Percentiles rank a stretch among this genome's conserved stretches.
Conservation (phyloP, 179 eudicot species). For the Pouteria campechiana region DNA sequence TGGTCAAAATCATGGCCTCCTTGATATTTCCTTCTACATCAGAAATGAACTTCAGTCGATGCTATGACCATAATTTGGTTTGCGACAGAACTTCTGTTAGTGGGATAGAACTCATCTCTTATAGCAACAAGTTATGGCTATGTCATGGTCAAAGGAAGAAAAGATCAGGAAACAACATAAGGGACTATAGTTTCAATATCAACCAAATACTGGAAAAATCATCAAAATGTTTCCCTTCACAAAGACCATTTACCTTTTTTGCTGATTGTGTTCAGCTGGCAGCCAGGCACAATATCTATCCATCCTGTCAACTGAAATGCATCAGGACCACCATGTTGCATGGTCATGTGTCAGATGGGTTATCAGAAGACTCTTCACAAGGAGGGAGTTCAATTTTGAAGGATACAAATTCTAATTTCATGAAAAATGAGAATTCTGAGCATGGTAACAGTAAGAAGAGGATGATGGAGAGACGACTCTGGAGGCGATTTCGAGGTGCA, state of each 20-base stretch:
- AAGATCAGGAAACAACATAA: slow-evolving; percentile 4
- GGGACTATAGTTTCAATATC: neutral
- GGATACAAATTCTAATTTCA: slow-evolving; percentile 10
- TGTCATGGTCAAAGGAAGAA: too few relatives aligned
- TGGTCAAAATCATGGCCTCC: slow-evolving; percentile 8
- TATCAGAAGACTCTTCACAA: slow-evolving; percentile 1
- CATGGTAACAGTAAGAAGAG: slow-evolving; percentile 15
- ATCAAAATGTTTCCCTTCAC: too few relatives aligned
- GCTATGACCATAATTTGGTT: too few relatives aligned
- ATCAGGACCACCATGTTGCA: slow-evolving; percentile 20
- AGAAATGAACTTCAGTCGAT: too few relatives aligned
- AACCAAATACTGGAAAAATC: slow-evolving; percentile 1
- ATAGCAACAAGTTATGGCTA: too few relatives aligned
- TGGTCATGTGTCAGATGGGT: slow-evolving; percentile 7
- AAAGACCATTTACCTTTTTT: slow-evolving; percentile 1
- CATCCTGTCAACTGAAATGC: slow-evolving; percentile 8
- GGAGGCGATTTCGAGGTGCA: slow-evolving; percentile 31
- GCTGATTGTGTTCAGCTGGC: slow-evolving; percentile 2
- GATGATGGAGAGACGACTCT: too few relatives aligned
- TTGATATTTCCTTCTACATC: slow-evolving; percentile 2
- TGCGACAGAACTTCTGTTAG: too few relatives aligned
- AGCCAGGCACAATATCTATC: slow-evolving; percentile 7
- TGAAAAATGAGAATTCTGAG: slow-evolving; percentile 3
- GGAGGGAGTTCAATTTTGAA: slow-evolving; percentile 9
- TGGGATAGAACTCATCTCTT: too few relatives aligned